Percentiles rank a stretch among this genome's conserved stretches.
phyloP scores from a whole-genome alignment of 2,329 filamentous ascomycete genomes.

The Apiospora pterosperma region DNA sequence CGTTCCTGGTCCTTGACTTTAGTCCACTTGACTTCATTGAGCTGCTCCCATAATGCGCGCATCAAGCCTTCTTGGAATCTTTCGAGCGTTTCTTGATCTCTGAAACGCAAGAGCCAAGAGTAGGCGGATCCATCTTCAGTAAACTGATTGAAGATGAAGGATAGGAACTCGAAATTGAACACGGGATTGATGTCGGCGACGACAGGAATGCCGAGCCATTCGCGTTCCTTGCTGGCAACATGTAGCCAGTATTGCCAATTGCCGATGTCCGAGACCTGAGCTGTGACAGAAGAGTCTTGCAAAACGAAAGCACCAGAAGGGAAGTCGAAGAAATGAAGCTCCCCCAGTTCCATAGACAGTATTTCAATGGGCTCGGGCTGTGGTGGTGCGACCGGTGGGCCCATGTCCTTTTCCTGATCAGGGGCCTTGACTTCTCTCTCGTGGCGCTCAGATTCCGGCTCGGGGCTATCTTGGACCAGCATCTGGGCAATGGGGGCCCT shows the following conservation, averaged over 20 bases:
- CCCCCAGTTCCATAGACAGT: slow-evolving; percentile 71
- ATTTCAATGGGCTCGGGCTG: slow-evolving; percentile 70
- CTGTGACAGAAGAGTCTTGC: slow-evolving; percentile 71
- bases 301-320: slow-evolving; percentile 78
- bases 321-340: slow-evolving; percentile 94
- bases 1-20: slow-evolving; percentile 90
- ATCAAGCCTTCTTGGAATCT: slow-evolving; percentile 91
- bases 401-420: slow-evolving; percentile 13
- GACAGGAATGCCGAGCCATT: slow-evolving; percentile 85
- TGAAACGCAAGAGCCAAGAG: slow-evolving; percentile 93
- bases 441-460: slow-evolving; percentile 32
- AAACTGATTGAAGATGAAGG: slow-evolving; percentile 99
- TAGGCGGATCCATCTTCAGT: slow-evolving; percentile 83
- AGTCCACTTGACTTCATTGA: slow-evolving; percentile 91
- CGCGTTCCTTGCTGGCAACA: slow-evolving; percentile 68
- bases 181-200: slow-evolving; percentile 93
- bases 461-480: slow-evolving; percentile 36
- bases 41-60: slow-evolving; percentile 93
- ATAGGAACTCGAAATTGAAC: slow-evolving; percentile 98
- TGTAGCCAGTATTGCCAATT: slow-evolving; percentile 97
- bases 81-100: slow-evolving; percentile 75
- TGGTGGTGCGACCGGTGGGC: slow-evolving; percentile 54
- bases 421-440: slow-evolving; percentile 26
- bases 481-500: slow-evolving; percentile 28
- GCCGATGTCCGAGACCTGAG: slow-evolving; percentile 80